Percentiles rank a stretch among this genome's conserved stretches.
Evolutionary conservation across 2,329 filamentous ascomycete species (phyloP).

Genomic region (Fusarium domesticum): DNA sequence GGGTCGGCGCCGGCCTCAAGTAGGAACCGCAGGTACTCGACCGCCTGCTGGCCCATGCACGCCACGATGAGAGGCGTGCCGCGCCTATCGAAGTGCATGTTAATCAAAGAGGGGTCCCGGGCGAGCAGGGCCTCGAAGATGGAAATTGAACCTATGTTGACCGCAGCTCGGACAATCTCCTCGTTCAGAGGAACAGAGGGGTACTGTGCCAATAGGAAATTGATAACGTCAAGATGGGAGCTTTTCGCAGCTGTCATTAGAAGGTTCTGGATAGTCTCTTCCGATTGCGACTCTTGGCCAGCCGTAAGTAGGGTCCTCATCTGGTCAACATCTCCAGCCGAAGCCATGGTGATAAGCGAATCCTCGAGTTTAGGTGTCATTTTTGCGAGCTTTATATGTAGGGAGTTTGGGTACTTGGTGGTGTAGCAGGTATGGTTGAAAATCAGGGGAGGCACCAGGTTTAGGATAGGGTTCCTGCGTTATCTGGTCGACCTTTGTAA

Average conservation of each 20-base stretch:
- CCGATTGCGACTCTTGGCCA: background rate
- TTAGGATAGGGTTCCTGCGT: too few species aligned
- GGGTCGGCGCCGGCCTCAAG: background rate
- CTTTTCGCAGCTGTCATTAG: constrained; percentile 1
- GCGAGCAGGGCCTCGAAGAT: constrained; percentile 8
- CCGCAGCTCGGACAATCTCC: constrained; percentile 4
- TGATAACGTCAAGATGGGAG: background rate
- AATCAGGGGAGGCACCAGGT: too few species aligned
- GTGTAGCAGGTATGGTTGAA: background rate
- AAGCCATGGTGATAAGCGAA: background rate
- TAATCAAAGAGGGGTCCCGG: constrained; percentile 5
- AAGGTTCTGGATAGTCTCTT: constrained; percentile 2
- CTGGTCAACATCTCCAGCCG: background rate
- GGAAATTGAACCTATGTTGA: constrained; percentile 9
- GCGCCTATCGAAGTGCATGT: constrained; percentile 9
- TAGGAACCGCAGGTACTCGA: background rate
- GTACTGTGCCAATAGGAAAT: constrained; percentile 6
- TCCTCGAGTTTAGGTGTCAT: background rate
- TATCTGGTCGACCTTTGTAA: too few species aligned
- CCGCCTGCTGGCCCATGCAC: constrained; percentile 6
- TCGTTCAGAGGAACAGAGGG: constrained; percentile 2
- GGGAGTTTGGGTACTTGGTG: background rate
- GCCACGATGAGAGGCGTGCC: constrained; percentile 13
- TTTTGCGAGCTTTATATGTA: background rate
- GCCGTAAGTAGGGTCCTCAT: background rate